A percentile compares a stretch with the other conserved stretches of the same genome.
phyloP scores from a whole-genome alignment of 2,329 filamentous ascomycete genomes.

The Stagonosporopsis chrysanthemi region DNA sequence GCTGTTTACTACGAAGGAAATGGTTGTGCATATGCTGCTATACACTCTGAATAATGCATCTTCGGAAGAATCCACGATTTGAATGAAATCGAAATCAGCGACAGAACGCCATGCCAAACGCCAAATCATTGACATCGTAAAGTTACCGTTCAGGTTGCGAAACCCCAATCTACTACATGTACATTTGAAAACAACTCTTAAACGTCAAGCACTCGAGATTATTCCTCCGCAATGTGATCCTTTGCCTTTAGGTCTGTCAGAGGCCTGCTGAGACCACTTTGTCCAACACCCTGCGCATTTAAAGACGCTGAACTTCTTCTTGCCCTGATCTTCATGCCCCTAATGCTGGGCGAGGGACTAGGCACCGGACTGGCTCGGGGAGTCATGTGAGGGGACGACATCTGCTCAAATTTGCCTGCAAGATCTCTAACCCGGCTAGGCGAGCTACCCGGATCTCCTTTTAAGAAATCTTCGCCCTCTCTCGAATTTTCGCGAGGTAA shows the following conservation, averaged over 20 bases:
- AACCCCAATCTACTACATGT: background rate
- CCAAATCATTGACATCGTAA: background rate
- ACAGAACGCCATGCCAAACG: background rate
- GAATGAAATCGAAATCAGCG: background rate
- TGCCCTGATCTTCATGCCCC: slow-evolving; percentile 32
- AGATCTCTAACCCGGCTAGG: slow-evolving; percentile 41
- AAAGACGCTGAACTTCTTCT: slow-evolving; percentile 29
- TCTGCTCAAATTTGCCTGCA: slow-evolving; percentile 40
- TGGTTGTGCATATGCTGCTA: background rate
- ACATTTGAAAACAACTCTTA: background rate
- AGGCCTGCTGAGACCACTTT: slow-evolving; percentile 3
- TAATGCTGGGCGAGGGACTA: slow-evolving; percentile 13
- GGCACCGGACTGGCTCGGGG: slow-evolving; percentile 18
- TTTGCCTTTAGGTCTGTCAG: slow-evolving; percentile 8
- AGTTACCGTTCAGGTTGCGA: background rate
- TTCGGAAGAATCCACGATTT: background rate
- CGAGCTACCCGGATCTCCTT: slow-evolving; percentile 8
- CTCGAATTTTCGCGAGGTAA: slow-evolving; percentile 29
- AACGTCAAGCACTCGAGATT: background rate
- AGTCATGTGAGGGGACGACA: slow-evolving; percentile 18
- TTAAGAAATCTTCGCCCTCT: slow-evolving; percentile 18
- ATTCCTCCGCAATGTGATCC: slow-evolving; percentile 9
- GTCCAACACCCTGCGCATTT: slow-evolving; percentile 8
- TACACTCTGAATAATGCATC: background rate
- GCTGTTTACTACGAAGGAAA: background rate